Evolutionary conservation across 768 basidiomycete genomes (phyloP).

Genomic region (Rhodosporidiobolus sp.): DNA sequence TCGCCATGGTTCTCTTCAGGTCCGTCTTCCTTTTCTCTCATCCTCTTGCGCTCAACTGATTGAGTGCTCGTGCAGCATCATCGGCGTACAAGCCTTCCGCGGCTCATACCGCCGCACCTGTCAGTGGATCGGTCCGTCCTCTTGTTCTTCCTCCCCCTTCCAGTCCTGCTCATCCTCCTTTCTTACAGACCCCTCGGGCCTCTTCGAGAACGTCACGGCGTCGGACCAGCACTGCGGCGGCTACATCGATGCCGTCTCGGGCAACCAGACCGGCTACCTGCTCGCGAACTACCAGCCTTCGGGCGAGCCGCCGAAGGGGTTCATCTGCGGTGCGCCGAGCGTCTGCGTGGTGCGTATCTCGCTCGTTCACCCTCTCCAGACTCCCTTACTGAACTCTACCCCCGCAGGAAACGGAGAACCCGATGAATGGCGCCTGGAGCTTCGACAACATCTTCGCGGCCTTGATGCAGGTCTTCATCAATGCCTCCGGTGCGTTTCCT

Average conservation of each 20-base stretch:
- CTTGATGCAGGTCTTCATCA: conserved; percentile 75
- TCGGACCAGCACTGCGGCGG: conserved; percentile 72
- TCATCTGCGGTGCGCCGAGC: conserved; percentile 82
- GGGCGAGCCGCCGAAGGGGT: conserved; percentile 65
- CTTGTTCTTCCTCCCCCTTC: neutral
- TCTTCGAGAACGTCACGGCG: conserved; percentile 43
- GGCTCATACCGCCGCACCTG: conserved; percentile 65
- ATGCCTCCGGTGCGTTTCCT: conserved; percentile 65
- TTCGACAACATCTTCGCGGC: conserved; percentile 86
- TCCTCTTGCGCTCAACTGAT: conserved; percentile 44
- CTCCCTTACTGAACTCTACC: too few relatives aligned
- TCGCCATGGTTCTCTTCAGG: conserved; percentile 86
- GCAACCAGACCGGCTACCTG: conserved; percentile 55
- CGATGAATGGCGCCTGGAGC: conserved; percentile 62
- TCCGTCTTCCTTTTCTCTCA: conserved; percentile 43
- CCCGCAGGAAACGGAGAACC: conserved; percentile 61
- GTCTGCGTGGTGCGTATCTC: conserved; percentile 68
- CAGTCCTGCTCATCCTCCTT: neutral
- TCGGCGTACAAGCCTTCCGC: conserved; percentile 90
- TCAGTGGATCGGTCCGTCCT: conserved; percentile 42
- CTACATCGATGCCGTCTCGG: conserved; percentile 61
- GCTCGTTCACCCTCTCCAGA: too few relatives aligned
- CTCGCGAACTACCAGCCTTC: conserved; percentile 50
- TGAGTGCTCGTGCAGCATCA: conserved; percentile 57
- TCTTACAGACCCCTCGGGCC: conserved; percentile 46